A percentile compares a stretch with the other conserved stretches of the same genome.
Conservation (phyloP, 1,139 yeast genomes). For the Blastobotrys aristatus region DNA sequence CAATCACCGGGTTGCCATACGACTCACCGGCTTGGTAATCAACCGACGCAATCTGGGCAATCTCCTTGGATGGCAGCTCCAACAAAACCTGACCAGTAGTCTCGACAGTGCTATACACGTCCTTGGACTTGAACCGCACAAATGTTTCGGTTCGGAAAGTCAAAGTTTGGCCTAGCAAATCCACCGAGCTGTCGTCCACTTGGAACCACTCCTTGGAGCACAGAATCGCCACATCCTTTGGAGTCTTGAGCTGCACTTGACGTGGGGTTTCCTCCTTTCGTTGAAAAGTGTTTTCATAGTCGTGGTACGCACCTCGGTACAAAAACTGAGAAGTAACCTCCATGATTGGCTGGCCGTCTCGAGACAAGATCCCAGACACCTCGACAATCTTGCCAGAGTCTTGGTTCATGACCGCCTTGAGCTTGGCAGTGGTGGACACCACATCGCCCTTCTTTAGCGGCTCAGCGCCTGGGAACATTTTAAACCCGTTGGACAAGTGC, state of each 20-base stretch:
- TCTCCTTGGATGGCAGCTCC: slow-evolving; percentile 91
- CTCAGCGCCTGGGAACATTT: slow-evolving; percentile 86
- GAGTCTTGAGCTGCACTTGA: slow-evolving; percentile 63
- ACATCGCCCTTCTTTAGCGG: slow-evolving; percentile 87
- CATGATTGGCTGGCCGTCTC: slow-evolving; percentile 77
- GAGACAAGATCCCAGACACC: slow-evolving; percentile 82
- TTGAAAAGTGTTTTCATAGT: slow-evolving; percentile 89
- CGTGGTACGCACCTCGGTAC: slow-evolving; percentile 87
- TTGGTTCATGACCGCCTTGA: slow-evolving; percentile 84
- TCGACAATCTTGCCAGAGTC: slow-evolving; percentile 94
- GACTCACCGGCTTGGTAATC: slow-evolving; percentile 89
- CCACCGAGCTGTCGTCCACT: slow-evolving; percentile 59
- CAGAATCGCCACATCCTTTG: slow-evolving; percentile 90
- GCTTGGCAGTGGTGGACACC: slow-evolving; percentile 76
- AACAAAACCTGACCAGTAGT: slow-evolving; percentile 82
- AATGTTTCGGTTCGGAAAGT: slow-evolving; percentile 88
- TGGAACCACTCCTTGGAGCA: slow-evolving; percentile 98
- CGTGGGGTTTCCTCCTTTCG: slow-evolving; percentile 83
- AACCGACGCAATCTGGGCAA: slow-evolving; percentile 80
- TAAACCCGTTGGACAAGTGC: slow-evolving; percentile 91
- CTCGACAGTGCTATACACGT: slow-evolving; percentile 70
- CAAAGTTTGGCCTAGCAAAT: slow-evolving; percentile 71
- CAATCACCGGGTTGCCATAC: slow-evolving; percentile 96
- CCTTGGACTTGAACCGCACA: slow-evolving; percentile 71
- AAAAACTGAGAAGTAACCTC: slow-evolving; percentile 94